Conservation (phyloP, 1,139 yeast species). For the Suzukiozyma palmioleophila region DNA sequence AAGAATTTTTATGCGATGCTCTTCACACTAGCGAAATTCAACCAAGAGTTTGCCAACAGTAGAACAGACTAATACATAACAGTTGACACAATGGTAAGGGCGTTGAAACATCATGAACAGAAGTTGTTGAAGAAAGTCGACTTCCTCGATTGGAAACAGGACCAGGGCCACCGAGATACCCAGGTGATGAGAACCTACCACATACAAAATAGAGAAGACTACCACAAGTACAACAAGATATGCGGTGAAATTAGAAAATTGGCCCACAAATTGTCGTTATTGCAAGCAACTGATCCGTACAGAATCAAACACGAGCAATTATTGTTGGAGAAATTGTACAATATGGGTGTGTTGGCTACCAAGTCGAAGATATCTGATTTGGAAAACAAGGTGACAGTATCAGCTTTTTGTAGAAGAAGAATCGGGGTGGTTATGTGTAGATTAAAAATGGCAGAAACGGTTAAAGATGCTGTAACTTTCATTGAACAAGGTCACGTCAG, state of each 20-base stretch:
- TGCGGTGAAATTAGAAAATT: slow-evolving; percentile 88
- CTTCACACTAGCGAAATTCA: no score
- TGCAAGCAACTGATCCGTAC: slow-evolving; percentile 82
- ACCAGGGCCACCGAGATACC: slow-evolving; percentile 89
- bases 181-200: slow-evolving; percentile 95
- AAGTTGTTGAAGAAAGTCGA: slow-evolving; percentile 93
- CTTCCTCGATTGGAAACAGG: slow-evolving; percentile 97
- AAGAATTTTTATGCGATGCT: background rate
- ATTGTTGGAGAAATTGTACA: slow-evolving; percentile 76
- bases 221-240: slow-evolving; percentile 84
- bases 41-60: no score
- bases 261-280: slow-evolving; percentile 77
- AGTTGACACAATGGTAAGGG: slow-evolving; percentile 67
- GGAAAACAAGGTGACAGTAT: slow-evolving; percentile 87
- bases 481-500: slow-evolving; percentile 97
- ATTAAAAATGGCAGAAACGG: slow-evolving; percentile 87
- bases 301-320: slow-evolving; percentile 85
- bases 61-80: no score
- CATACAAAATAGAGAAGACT: slow-evolving; percentile 91
- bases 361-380: slow-evolving; percentile 89
- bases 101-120: slow-evolving; percentile 91
- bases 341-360: slow-evolving; percentile 82
- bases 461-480: slow-evolving; percentile 84
- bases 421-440: slow-evolving; percentile 95
- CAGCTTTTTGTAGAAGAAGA: slow-evolving; percentile 88